A percentile compares a stretch with the other conserved stretches of the same genome.
phyloP scores from a whole-genome alignment of 139 green algal genomes.

The Ettlia oleoabundans region DNA sequence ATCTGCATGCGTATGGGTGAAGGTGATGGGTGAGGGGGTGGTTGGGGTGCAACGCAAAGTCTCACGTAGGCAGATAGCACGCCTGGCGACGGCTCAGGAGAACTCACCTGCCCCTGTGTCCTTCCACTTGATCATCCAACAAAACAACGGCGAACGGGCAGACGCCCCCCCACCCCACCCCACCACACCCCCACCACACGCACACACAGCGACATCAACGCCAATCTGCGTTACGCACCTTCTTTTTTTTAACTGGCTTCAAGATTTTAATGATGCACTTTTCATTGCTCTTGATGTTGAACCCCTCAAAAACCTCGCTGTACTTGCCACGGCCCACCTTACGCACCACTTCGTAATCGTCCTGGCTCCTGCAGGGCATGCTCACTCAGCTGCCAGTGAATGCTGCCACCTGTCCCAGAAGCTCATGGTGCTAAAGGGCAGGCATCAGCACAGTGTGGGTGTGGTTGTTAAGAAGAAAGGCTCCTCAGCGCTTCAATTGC shows the following conservation, averaged over 20 bases:
- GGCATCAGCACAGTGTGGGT: no score
- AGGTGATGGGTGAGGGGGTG: neutral
- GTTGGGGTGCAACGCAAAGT: neutral
- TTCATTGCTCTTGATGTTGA: conserved; percentile 76
- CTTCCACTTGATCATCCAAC: no score
- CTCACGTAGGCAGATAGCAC: no score
- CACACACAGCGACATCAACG: neutral
- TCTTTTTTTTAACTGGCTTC: conserved; percentile 99
- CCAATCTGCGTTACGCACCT: conserved; percentile 53
- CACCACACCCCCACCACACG: no score
- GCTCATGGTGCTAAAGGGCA: no score
- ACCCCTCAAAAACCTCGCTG: conserved; percentile 98
- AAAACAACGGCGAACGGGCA: no score
- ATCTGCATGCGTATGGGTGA: conserved; percentile 64
- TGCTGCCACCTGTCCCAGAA: no score
- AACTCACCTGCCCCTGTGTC: no score
- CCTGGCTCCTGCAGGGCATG: conserved; percentile 77
- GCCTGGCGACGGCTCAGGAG: no score
- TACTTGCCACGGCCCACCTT: conserved; percentile 99
- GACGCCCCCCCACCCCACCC: no score
- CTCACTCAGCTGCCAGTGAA: no score
- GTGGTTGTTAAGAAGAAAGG: no score
- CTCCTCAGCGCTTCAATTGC: neutral
- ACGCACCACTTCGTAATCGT: conserved; percentile 96
- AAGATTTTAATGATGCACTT: conserved; percentile 98